Evolutionary conservation across 225 moss, liverwort and hornwort species (phyloP), one percentile per base, ranked within the genome.

Genomic region (Marchantia paleacea): DNA sequence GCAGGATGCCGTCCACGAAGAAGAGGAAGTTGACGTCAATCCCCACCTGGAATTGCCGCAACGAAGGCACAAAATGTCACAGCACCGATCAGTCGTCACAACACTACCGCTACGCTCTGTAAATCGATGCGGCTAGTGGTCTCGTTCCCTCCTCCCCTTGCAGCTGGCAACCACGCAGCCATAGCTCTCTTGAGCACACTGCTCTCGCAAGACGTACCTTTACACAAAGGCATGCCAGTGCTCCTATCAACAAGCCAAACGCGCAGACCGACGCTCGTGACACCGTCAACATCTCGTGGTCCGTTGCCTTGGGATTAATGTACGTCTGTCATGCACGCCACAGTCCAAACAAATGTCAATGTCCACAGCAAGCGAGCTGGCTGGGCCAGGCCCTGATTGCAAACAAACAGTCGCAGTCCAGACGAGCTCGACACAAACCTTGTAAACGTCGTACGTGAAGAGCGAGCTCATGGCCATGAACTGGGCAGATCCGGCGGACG

Each of bases 361-460:
- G 39, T 39, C 39, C 39, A 5, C 39, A 5, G 39, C 39, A n/a
- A n/a, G n/a, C n/a, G n/a, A n/a, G n/a, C n/a, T n/a, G n/a, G n/a
- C n/a, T n/a, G n/a, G n/a, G n/a, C n/a, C n/a, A n/a, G n/a, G n/a
- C n/a, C n/a, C n/a, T n/a, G n/a, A n/a, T n/a, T n/a, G n/a, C n/a
- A n/a, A n/a, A n/a, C n/a, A n/a, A n/a, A n/a, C n/a, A n/a, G n/a
- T n/a, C n/a, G n/a, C n/a, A n/a, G n/a, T n/a, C n/a, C n/a, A n/a
- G n/a, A n/a, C n/a, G n/a, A n/a, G n/a, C n/a, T n/a, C n/a, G n/a
- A n/a, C n/a, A n/a, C n/a, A n/a, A 7, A 82, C 84, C 84, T 84
- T 84, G 61, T 85, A 85, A 9, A 85, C 58, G 66, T 85, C 85
- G 55, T 85, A 85, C 0, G 82, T 85, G 66, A 78, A 85, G 82